Evolutionary conservation across 305 asterid species (phyloP), one percentile per base, ranked within the genome.

Genomic region (Solanum hybrid): DNA sequence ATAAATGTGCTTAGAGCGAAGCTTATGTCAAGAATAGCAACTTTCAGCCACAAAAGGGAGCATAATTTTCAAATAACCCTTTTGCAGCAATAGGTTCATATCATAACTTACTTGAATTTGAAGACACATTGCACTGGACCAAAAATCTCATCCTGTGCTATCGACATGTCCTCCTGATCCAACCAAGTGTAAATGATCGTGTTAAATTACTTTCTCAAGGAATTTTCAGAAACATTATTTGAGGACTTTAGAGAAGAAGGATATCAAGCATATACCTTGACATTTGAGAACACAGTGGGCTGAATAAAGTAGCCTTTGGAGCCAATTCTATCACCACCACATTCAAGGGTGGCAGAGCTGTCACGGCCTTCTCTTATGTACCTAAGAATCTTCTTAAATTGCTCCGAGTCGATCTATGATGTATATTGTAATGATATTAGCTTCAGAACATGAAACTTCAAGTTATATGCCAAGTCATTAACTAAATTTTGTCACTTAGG

Each of bases 131-230:
- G 99, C 90, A 97, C 99, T 1, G 99, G 99, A 33, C 99, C 99
- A 88, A 97, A 97, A 90, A 97, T 97, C 94, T 97, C 99, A 14
- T 97, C 99, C 88, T 83, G 92, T 13, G 99, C 99, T 31, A 97
- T 96, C 90, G 80, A 78, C 98, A 96, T 96, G 92, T 96, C 95
- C 85, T 97, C 98, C 99, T 97, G 93, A 26, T 73, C 10, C 37
- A 87, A 73, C 29, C 80, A 75, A 32, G 27, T 3, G 84, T 37
- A 14, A 10, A 68, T 9, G 36, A 68, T 65, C 65, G 6, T 36
- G 51, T 70, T 9, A 38, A 34, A 17, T 34, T 24, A 27, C 78
- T 70, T 87, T 24, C 38, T 20, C 27, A 70, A 36, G 79, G 68
- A 14, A 68, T 15, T 36, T 68, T 14, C 24, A 15, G 68, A 68